A percentile compares a stretch with the other conserved stretches of the same genome.
These are phyloP conservation scores for Solanum paucissectum DNA, from an alignment of 257 asterid species.

Conservation along the genomic window DNA sequence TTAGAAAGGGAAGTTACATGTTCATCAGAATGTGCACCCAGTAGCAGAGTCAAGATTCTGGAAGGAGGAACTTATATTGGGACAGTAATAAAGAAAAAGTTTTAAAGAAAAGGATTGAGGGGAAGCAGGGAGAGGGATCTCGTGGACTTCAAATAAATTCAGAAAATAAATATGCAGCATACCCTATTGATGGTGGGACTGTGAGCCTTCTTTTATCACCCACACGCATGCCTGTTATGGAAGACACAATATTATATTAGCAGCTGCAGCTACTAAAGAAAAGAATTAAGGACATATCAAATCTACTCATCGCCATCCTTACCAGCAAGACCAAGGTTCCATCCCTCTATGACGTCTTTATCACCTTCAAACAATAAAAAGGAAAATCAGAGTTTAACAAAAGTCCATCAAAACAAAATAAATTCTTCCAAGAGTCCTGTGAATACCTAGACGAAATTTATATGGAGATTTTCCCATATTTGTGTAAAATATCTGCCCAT, in stretches of 20 bases:
- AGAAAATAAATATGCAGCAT: constrained; percentile 6
- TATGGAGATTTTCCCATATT: constrained; percentile 34
- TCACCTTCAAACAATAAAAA: constrained; percentile 34
- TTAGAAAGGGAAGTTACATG: background rate
- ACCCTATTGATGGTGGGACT: constrained; percentile 89
- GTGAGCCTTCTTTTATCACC: constrained; percentile 79
- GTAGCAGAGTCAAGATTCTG: background rate
- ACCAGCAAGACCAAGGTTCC: constrained; percentile 76
- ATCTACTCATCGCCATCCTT: background rate
- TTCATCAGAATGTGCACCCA: background rate
- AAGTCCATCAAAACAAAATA: background rate
- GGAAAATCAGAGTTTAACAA: background rate
- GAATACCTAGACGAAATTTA: constrained; percentile 61
- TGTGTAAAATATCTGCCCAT: constrained; percentile 44
- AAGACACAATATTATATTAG: background rate
- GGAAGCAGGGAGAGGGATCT: background rate
- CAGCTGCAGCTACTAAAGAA: background rate
- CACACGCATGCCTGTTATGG: constrained; percentile 64
- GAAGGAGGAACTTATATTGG: background rate
- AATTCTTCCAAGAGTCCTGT: background rate
- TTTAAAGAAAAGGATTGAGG: background rate
- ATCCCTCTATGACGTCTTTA: constrained; percentile 46
- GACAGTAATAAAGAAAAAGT: background rate
- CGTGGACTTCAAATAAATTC: background rate
- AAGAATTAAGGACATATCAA: background rate